Base-by-base conservation (phyloP, 306 rosid species). In the Geum urbanum region DNA sequence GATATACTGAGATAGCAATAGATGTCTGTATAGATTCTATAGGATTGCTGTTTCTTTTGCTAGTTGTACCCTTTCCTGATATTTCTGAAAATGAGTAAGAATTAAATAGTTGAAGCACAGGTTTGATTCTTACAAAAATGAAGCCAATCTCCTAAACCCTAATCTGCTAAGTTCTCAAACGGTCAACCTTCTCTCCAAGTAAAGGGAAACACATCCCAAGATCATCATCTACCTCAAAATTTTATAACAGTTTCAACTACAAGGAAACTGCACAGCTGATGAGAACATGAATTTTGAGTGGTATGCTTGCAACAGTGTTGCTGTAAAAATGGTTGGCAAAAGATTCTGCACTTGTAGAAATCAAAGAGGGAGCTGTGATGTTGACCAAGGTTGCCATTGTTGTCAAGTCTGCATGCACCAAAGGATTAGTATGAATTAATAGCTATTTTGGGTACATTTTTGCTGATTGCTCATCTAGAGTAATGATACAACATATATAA, bases 281-380 rank as follows among this genome's bases (percentile, higher is more conserved):
- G 47, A 94, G 41, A 78, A 81, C 65, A 43, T 87, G 80, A 16
- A 84, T 41, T 69, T 71, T 72, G 79, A 84, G 69, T 62, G 79
- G 35, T 65, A 89, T 77, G 72, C 80, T 80, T 73, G 81, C 71
- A 24, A 82, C 67, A 32, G 67, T 77, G 24, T 43, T 46, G 73
- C 72, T 20, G 35, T 16, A 67, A 60, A 72, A 71, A 66, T 27
- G 55, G 66, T 20, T 22, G 68, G 88, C 86, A 8, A 95, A 85
- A 75, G 91, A 81, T 52, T 78, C 88, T 55, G 83, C 15, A 80
- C 67, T 76, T 6, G 96, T 80, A 41, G 91, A 90, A 75, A 88
- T 90, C 86, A 86, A 73, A 9, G 95, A 84, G 56, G 91, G 91
- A 35, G 88, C 90, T 35, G 90, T 87, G 48, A 86, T 59, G 70